A percentile compares a stretch with the other conserved stretches of the same genome.
Evolutionary conservation across 176 grass and related monocot species (phyloP).

Genomic region (Rhynchospora pubera): DNA sequence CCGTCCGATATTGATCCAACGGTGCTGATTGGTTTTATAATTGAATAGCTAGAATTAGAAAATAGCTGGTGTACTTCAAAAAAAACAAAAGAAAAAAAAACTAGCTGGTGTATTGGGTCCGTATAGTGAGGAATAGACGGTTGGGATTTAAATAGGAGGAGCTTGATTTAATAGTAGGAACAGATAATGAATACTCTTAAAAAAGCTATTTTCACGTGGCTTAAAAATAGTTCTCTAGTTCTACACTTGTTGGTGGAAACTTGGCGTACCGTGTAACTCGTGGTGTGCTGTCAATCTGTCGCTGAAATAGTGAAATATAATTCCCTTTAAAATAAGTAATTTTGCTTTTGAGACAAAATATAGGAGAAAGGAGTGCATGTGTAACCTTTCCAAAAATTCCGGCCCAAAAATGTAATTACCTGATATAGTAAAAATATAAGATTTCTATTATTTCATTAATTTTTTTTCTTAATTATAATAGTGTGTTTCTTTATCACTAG

Average conservation of each 20-base stretch:
- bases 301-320: background rate
- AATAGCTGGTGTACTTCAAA: too few species aligned
- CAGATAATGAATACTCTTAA: background rate
- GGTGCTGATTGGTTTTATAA: background rate
- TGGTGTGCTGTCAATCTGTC: background rate
- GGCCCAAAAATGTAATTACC: too few species aligned
- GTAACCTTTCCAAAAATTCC: too few species aligned
- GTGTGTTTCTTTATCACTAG: too few species aligned
- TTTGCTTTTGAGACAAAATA: background rate
- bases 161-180: background rate
- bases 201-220: background rate
- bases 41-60: background rate
- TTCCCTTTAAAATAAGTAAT: background rate
- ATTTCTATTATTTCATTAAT: too few species aligned
- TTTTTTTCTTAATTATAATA: too few species aligned
- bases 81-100: too few species aligned
- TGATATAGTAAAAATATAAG: too few species aligned
- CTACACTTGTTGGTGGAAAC: background rate
- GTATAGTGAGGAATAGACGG: background rate
- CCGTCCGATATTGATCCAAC: background rate
- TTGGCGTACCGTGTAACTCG: background rate
- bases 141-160: background rate
- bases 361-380: background rate
- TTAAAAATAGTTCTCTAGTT: background rate
- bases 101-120: background rate